phyloP scores from a whole-genome alignment of 768 basidiomycete species.

The Saitozyma sp. region DNA sequence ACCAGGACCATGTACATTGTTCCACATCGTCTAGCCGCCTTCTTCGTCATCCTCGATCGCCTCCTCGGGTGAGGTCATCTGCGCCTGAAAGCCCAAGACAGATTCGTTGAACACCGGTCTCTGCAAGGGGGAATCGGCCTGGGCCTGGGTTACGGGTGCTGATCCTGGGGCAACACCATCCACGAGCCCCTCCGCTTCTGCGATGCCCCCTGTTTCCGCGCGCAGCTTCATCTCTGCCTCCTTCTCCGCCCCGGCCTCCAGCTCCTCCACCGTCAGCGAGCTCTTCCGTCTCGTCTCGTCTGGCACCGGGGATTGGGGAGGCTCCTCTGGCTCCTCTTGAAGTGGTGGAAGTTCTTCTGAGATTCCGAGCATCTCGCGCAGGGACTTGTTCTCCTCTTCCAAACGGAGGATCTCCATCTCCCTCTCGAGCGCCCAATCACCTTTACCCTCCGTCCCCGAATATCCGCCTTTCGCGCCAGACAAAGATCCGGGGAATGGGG shows the following conservation, averaged over 20 bases:
- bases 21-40: no score
- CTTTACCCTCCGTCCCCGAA: constrained; percentile 50
- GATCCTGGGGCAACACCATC: no score
- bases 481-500: constrained; percentile 38
- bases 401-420: constrained; percentile 82
- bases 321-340: neutral
- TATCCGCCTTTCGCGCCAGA: constrained; percentile 49
- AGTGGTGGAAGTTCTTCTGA: constrained; percentile 11
- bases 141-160: no score
- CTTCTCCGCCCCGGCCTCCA: constrained; percentile 34
- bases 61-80: no score
- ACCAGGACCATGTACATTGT: no score
- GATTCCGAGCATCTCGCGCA: constrained; percentile 75
- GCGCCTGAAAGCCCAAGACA: no score
- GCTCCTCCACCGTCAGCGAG: constrained; percentile 36
- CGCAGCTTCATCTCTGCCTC: no score
- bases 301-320: neutral
- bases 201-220: no score
- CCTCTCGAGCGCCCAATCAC: constrained; percentile 85
- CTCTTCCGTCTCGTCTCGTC: constrained; percentile 27
- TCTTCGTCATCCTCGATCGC: no score
- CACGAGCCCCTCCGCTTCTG: no score
- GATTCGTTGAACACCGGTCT: no score
- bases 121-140: no score
- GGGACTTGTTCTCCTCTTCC: constrained; percentile 75